Conservation (phyloP, 1,284 basidiomycete genomes). For the Polyporus tsugae region DNA sequence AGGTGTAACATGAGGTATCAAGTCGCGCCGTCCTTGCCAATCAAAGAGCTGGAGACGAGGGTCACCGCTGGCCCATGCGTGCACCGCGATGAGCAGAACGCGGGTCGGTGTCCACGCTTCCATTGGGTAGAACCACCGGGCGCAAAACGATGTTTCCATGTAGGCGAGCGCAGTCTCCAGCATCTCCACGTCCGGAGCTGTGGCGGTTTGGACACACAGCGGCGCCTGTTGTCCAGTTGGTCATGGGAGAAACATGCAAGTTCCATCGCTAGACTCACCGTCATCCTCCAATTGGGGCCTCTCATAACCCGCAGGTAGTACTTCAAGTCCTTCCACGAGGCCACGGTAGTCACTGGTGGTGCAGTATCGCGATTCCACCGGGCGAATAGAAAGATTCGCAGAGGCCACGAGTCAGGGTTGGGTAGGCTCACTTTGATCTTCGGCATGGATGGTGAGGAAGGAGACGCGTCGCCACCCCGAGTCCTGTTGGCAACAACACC, state of each 20-base stretch:
- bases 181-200: neutral
- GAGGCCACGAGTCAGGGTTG: neutral
- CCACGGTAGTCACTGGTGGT: neutral
- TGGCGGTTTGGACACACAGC: neutral
- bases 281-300: neutral
- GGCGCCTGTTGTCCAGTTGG: neutral
- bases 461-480: no score
- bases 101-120: neutral
- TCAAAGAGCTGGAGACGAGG: neutral
- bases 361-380: neutral
- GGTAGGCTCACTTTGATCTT: neutral
- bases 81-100: neutral
- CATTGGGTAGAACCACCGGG: neutral
- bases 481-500: no score
- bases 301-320: neutral
- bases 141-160: neutral
- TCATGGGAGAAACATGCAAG: no score
- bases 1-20: neutral
- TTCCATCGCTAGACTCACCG: no score
- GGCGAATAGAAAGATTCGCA: neutral
- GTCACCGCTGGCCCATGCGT: neutral
- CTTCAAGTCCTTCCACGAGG: neutral
- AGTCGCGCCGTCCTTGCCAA: neutral
- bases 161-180: neutral
- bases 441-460: no score